These are phyloP conservation scores for Niveomyces coronatus DNA, from an alignment of 2,329 filamentous ascomycete species.

Conservation along the genomic window DNA sequence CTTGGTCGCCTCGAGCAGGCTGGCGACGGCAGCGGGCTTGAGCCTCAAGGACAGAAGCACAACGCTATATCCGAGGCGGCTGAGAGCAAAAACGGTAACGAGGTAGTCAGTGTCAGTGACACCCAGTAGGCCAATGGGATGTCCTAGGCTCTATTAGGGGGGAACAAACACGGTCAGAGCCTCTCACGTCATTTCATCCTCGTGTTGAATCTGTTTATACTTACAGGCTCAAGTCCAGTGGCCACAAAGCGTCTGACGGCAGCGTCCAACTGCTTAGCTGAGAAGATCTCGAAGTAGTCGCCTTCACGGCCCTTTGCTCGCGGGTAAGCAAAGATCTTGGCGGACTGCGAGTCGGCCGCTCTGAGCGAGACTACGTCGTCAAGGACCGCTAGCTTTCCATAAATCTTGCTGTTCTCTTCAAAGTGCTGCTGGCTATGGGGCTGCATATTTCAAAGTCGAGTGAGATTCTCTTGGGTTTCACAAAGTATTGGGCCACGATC, in stretches of 20 bases:
- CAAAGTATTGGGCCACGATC: no score
- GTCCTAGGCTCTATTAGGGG: conserved; percentile 1
- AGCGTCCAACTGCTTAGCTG: conserved; percentile 4
- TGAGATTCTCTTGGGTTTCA: no score
- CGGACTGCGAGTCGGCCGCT: neutral
- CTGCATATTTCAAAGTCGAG: neutral
- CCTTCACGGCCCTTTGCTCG: neutral
- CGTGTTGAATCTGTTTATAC: neutral
- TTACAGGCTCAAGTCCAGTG: conserved; percentile 1
- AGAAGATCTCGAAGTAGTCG: conserved; percentile 1
- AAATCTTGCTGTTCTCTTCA: neutral
- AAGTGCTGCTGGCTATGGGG: neutral
- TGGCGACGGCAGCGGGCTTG: conserved; percentile 21
- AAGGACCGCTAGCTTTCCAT: conserved; percentile 2
- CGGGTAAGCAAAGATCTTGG: conserved; percentile 3
- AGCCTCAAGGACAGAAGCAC: conserved; percentile 27
- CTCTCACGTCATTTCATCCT: neutral
- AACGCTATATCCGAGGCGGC: conserved; percentile 42
- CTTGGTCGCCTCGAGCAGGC: conserved; percentile 17
- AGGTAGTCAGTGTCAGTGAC: conserved; percentile 45
- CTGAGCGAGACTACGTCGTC: conserved; percentile 4
- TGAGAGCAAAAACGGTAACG: conserved; percentile 41
- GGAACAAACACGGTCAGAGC: neutral
- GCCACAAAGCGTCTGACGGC: neutral
- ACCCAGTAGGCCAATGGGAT: conserved; percentile 36